phyloP scores from a whole-genome alignment of 2,329 filamentous ascomycete species.

The Monosporascus sp. region DNA sequence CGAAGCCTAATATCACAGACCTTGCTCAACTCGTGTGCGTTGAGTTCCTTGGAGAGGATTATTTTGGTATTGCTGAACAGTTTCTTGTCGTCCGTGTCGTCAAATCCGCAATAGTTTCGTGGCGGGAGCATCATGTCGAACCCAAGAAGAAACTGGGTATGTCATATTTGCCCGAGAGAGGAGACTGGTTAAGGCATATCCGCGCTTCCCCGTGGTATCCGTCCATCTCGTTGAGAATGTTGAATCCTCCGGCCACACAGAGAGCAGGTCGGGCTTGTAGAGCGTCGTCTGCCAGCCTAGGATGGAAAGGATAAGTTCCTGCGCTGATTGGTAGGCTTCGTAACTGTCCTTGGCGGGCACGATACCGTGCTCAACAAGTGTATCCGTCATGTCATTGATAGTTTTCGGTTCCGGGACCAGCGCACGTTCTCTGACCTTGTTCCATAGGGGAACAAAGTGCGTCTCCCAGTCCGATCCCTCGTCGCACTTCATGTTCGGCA shows the following conservation, averaged over 20 bases:
- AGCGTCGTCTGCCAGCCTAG: conserved; percentile 22
- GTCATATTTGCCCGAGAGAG: not conserved
- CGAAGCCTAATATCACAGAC: conserved; percentile 10
- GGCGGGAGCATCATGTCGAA: conserved; percentile 17
- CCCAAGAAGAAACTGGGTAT: conserved; percentile 13
- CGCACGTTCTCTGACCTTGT: conserved; percentile 5
- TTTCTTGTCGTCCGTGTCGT: conserved; percentile 4
- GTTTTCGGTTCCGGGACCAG: conserved; percentile 2
- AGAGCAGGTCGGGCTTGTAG: conserved; percentile 12
- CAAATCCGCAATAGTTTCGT: conserved; percentile 6
- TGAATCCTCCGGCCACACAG: conserved; percentile 1
- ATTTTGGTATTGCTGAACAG: conserved; percentile 4
- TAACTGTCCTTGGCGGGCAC: conserved; percentile 3
- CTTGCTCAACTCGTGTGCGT: conserved; percentile 12
- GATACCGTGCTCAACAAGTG: conserved; percentile 5
- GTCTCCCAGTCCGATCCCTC: not conserved
- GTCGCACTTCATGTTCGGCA: conserved; percentile 1
- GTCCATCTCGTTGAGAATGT: conserved; percentile 12
- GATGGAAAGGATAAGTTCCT: conserved; percentile 16
- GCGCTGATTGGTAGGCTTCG: conserved; percentile 2
- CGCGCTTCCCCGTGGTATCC: conserved; percentile 6
- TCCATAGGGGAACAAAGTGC: conserved; percentile 9
- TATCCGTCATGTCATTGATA: conserved; percentile 13
- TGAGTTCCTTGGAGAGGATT: conserved; percentile 8
- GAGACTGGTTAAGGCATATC: conserved; percentile 11